Percentiles rank a stretch among this genome's conserved stretches.
Evolutionary conservation across 768 basidiomycete species (phyloP).

Genomic region (Hydnomerulius pinastri): DNA sequence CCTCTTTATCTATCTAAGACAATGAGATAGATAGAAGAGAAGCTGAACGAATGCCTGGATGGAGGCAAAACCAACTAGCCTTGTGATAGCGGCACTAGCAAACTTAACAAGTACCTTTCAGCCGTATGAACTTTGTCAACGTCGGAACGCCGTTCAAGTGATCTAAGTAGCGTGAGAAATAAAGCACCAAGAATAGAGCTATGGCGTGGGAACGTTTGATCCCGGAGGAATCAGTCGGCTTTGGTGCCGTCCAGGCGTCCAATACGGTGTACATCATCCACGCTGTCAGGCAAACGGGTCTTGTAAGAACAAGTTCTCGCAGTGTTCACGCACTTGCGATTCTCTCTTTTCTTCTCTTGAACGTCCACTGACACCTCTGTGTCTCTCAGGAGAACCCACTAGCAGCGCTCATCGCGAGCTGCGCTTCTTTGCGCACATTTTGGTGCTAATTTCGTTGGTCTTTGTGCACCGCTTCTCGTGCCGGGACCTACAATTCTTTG

Average conservation of each 20-base stretch:
- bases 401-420: background rate
- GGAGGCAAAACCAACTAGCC: too few relatives aligned
- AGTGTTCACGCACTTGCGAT: too few relatives aligned
- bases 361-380: slow-evolving; percentile 2
- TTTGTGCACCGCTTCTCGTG: background rate
- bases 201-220: background rate
- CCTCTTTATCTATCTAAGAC: too few relatives aligned
- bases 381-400: background rate
- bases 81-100: too few relatives aligned
- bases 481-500: background rate
- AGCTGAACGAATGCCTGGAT: too few relatives aligned
- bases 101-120: too few relatives aligned
- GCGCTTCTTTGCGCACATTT: slow-evolving; percentile 1
- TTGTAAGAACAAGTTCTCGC: slow-evolving; percentile 17
- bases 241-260: too few relatives aligned
- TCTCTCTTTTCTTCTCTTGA: slow-evolving; percentile 5
- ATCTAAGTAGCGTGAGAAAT: too few relatives aligned
- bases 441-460: slow-evolving; percentile 2
- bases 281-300: slow-evolving; percentile 6
- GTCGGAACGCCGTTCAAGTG: too few relatives aligned
- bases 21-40: too few relatives aligned
- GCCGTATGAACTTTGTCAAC: too few relatives aligned
- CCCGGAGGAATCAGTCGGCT: background rate
- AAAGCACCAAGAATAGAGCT: background rate
- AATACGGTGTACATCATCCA: too few relatives aligned